Evolutionary conservation across 78 protist species (phyloP).

Genomic region (Mantamonas sphyraenae): DNA sequence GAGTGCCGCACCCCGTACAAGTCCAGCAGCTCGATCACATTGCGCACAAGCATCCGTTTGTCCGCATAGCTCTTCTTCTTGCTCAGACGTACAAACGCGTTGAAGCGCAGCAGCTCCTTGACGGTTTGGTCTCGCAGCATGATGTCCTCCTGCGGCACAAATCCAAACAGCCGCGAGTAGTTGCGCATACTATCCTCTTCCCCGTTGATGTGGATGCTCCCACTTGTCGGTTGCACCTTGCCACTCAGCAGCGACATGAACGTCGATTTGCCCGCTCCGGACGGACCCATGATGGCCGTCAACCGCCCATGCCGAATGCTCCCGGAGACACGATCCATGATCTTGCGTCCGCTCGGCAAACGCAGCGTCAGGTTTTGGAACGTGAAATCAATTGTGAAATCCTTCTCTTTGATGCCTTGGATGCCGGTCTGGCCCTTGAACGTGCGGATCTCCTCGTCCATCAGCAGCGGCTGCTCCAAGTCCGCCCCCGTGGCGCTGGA

Average conservation of each 20-base stretch:
- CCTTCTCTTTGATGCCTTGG: too few relatives aligned
- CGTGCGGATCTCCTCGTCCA: too few relatives aligned
- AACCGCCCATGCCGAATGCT: too few relatives aligned
- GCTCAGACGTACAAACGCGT: background rate
- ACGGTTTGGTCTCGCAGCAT: constrained; percentile 28
- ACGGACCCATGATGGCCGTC: constrained; percentile 57
- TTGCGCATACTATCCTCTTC: constrained; percentile 2
- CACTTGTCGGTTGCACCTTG: constrained; percentile 8
- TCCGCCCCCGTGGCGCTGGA: too few relatives aligned
- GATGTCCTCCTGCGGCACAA: constrained; percentile 41
- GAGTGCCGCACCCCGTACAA: constrained; percentile 19
- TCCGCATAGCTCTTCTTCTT: background rate
- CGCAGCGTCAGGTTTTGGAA: too few relatives aligned
- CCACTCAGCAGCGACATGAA: constrained; percentile 29
- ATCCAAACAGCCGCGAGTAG: constrained; percentile 20
- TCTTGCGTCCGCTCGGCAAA: too few relatives aligned
- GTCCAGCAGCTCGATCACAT: constrained; percentile 32
- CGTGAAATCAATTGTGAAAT: too few relatives aligned
- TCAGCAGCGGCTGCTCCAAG: too few relatives aligned
- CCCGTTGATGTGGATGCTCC: constrained; percentile 19
- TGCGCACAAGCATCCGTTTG: background rate
- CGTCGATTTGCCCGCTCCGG: constrained; percentile 51
- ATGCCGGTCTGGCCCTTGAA: too few relatives aligned
- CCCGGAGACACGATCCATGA: too few relatives aligned
- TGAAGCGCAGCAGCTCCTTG: constrained; percentile 12